phyloP scores from a whole-genome alignment of 1,284 basidiomycete genomes.

The Boletus sp. region DNA sequence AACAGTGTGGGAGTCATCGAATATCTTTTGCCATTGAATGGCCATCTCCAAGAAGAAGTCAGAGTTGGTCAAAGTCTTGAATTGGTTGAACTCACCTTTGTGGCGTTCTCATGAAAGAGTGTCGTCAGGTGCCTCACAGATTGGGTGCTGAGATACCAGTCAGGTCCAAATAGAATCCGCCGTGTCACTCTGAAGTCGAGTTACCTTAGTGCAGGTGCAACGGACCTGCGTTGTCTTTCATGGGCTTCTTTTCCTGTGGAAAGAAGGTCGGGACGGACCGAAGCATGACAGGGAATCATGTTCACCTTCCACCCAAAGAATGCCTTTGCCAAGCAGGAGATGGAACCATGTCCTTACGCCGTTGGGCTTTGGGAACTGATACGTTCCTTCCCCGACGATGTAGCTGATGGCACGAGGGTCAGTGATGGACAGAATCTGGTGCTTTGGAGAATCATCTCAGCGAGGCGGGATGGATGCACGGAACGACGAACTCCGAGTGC shows the following conservation, averaged over 20 bases:
- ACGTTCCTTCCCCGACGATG: slow-evolving; percentile 48
- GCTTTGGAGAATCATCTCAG: slow-evolving; percentile 33
- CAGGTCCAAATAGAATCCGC: not conserved
- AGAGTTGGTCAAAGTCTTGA: not conserved
- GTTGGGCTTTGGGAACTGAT: slow-evolving; percentile 54
- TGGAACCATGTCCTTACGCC: slow-evolving; percentile 60
- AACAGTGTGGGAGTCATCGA: slow-evolving; percentile 36
- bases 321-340: slow-evolving; percentile 54
- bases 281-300: not conserved
- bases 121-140: slow-evolving; percentile 47
- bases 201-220: slow-evolving; percentile 55
- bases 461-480: not conserved
- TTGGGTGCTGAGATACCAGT: slow-evolving; percentile 38
- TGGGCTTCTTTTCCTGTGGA: slow-evolving; percentile 48
- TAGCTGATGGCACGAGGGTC: slow-evolving; percentile 50
- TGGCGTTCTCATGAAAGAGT: slow-evolving; percentile 49
- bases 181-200: slow-evolving; percentile 1
- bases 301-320: slow-evolving; percentile 59
- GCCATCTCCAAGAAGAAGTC: slow-evolving; percentile 32
- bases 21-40: slow-evolving; percentile 42
- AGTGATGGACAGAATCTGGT: slow-evolving; percentile 51
- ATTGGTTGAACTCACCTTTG: slow-evolving; percentile 30
- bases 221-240: slow-evolving; percentile 46
- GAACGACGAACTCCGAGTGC: slow-evolving; percentile 45
- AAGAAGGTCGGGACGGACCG: not conserved